Evolutionary conservation across 2,329 filamentous ascomycete species (phyloP).

Genomic region (Xylariaceae sp.): DNA sequence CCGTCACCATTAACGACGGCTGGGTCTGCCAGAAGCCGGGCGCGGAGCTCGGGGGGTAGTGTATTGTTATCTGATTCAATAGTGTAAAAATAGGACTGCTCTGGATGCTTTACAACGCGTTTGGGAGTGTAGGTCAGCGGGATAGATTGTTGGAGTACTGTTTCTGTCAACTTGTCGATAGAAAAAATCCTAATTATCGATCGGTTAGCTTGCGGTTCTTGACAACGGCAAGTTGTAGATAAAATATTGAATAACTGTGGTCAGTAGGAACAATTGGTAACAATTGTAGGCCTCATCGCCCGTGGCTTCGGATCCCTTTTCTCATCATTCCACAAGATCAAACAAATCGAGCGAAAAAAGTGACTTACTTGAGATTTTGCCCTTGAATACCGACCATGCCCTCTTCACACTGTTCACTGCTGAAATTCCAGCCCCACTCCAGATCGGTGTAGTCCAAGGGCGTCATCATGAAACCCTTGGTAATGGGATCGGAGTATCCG

Average conservation of each 20-base stretch:
- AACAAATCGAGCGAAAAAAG: constrained; percentile 26
- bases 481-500: constrained; percentile 85
- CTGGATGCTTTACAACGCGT: constrained; percentile 82
- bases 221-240: constrained; percentile 2
- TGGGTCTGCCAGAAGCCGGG: constrained; percentile 72
- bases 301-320: constrained; percentile 56
- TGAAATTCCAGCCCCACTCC: constrained; percentile 95
- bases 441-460: constrained; percentile 85
- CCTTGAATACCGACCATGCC: constrained; percentile 93
- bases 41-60: constrained; percentile 72
- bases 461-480: constrained; percentile 85
- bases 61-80: constrained; percentile 94
- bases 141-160: constrained; percentile 82
- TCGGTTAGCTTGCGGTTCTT: constrained; percentile 33
- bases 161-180: constrained; percentile 81
- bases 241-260: constrained; percentile 31
- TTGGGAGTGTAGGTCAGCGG: constrained; percentile 87
- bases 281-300: constrained; percentile 57
- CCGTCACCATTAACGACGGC: constrained; percentile 69
- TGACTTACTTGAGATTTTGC: constrained; percentile 74
- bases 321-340: constrained; percentile 57
- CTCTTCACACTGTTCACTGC: constrained; percentile 88
- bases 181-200: constrained; percentile 72
- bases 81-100: constrained; percentile 86
- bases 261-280: constrained; percentile 99